Conservation (phyloP, 441 rosid genomes). For the Syzygium malaccense region DNA sequence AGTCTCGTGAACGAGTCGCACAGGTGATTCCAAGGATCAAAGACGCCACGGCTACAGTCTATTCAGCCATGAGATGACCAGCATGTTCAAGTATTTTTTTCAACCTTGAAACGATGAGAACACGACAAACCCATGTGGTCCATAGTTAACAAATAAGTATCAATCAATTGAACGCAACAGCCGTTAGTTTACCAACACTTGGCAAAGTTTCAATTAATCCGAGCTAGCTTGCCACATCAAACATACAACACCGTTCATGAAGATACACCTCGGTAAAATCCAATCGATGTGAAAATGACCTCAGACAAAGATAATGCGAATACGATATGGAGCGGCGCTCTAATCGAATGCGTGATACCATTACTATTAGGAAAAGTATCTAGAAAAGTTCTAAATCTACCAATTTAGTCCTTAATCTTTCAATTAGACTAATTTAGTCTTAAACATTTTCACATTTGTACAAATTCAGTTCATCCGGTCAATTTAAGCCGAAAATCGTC, state of each 20-base stretch:
- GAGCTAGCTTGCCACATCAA: background rate
- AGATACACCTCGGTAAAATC: background rate
- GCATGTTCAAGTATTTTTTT: background rate
- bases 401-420: too few relatives aligned
- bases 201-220: background rate
- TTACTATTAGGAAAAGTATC: too few relatives aligned
- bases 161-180: background rate
- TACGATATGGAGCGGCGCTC: background rate
- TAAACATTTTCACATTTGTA: too few relatives aligned
- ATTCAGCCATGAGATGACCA: background rate
- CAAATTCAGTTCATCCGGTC: too few relatives aligned
- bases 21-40: background rate
- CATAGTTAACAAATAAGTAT: background rate
- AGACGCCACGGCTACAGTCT: background rate
- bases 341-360: background rate
- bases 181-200: background rate
- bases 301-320: background rate
- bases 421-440: too few relatives aligned
- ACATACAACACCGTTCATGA: background rate
- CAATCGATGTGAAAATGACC: background rate
- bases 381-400: too few relatives aligned
- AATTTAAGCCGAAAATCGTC: too few relatives aligned
- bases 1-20: background rate
- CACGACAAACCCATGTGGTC: background rate
- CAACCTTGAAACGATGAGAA: background rate